Evolutionary conservation across 2,329 filamentous ascomycete species (phyloP).

Genomic region (Pseudohalonectria lignicola): DNA sequence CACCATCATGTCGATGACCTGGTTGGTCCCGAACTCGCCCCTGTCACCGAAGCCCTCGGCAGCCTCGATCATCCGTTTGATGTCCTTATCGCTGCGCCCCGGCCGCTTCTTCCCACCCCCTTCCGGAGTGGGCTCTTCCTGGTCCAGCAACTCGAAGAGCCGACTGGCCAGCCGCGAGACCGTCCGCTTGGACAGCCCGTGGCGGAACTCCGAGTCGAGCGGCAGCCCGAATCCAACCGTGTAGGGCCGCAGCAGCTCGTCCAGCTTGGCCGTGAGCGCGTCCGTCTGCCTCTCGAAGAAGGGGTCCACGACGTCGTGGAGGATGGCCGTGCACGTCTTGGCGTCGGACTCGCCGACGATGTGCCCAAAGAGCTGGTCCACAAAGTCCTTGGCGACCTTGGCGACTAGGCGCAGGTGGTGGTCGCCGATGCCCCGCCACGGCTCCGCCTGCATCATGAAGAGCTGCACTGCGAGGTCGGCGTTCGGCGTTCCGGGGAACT

Average conservation of each 20-base stretch:
- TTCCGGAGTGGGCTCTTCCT: neutral
- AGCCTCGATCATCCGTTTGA: neutral
- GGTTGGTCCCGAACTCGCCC: conserved; percentile 22
- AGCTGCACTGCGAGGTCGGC: conserved; percentile 23
- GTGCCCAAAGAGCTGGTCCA: conserved; percentile 22
- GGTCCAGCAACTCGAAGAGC: neutral
- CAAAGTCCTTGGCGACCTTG: conserved; percentile 22
- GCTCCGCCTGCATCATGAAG: conserved; percentile 24
- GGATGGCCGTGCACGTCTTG: conserved; percentile 11
- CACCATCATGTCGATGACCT: too few species aligned
- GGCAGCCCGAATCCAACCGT: conserved; percentile 17
- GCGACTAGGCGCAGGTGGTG: conserved; percentile 24
- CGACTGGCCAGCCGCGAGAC: neutral
- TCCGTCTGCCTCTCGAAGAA: conserved; percentile 12
- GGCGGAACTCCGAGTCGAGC: conserved; percentile 19
- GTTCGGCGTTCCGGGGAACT: conserved; percentile 26
- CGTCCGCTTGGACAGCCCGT: neutral
- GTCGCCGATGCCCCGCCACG: conserved; percentile 25
- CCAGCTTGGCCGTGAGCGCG: conserved; percentile 19
- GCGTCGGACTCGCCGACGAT: conserved; percentile 17
- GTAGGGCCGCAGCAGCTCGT: conserved; percentile 27
- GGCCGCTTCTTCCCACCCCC: neutral
- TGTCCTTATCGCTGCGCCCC: neutral
- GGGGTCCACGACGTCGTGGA: conserved; percentile 11
- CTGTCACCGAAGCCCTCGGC: conserved; percentile 3